A percentile compares a stretch with the other conserved stretches of the same genome.
Conservation (phyloP, 2,329 filamentous ascomycete genomes). For the Colletotrichum destructivum region DNA sequence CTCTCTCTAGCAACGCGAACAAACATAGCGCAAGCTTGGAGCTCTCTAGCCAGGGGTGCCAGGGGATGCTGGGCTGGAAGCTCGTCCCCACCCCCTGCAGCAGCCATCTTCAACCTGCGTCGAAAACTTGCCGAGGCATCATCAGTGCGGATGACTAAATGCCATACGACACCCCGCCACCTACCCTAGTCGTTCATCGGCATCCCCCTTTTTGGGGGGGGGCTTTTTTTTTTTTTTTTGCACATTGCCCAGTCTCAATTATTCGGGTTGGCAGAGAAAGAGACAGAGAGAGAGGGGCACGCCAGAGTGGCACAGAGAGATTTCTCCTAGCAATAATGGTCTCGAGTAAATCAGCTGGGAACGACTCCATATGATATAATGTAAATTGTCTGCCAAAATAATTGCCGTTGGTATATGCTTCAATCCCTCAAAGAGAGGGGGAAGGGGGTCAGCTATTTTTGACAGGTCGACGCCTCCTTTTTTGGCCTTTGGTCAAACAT, state of each 20-base stretch:
- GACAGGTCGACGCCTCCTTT: background rate
- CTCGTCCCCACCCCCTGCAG: slow-evolving; percentile 19
- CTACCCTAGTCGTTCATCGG: background rate
- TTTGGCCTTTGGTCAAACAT: background rate
- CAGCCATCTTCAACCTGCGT: slow-evolving; percentile 10
- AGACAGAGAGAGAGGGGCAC: too few species aligned
- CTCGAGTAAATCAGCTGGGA: background rate
- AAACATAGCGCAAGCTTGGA: background rate
- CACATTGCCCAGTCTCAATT: background rate
- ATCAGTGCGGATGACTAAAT: slow-evolving; percentile 16
- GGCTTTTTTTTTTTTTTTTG: background rate
- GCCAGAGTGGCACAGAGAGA: background rate
- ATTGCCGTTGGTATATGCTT: slow-evolving; percentile 4
- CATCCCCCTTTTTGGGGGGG: too few species aligned
- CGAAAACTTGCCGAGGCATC: slow-evolving; percentile 36
- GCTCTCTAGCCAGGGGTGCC: slow-evolving; percentile 14
- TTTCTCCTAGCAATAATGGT: background rate
- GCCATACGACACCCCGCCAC: background rate
- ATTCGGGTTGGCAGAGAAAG: background rate
- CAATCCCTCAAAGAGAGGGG: background rate
- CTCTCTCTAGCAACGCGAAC: background rate
- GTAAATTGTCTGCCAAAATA: background rate
- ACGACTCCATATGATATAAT: background rate
- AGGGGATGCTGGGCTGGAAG: too few species aligned
- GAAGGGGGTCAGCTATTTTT: background rate